Conservation (phyloP, 306 rosid species). For the Pyrus betulifolia region DNA sequence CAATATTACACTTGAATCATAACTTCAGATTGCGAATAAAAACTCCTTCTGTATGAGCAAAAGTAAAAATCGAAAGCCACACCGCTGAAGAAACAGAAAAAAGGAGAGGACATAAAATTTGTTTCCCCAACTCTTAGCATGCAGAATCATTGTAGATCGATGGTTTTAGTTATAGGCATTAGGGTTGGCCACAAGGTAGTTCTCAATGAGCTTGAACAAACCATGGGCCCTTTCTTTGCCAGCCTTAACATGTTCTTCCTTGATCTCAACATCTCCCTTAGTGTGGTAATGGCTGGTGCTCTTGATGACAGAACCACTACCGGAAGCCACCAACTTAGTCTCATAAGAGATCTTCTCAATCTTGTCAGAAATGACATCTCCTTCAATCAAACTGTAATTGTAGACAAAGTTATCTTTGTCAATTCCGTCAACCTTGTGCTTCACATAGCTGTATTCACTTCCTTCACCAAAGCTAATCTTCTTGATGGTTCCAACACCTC, state of each 20-base stretch:
- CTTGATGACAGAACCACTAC: slow-evolving; percentile 33
- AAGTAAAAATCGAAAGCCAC: not conserved
- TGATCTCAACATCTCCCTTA: not conserved
- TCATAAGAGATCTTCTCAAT: slow-evolving; percentile 35
- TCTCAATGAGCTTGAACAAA: slow-evolving; percentile 33
- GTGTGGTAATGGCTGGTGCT: not conserved
- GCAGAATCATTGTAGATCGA: too few species aligned
- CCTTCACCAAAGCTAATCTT: slow-evolving; percentile 10
- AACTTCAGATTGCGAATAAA: not conserved
- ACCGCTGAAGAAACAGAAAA: not conserved
- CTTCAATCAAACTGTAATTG: slow-evolving; percentile 36
- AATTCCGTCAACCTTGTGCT: slow-evolving; percentile 24
- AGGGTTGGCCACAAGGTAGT: slow-evolving; percentile 25
- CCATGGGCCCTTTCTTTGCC: slow-evolving; percentile 20
- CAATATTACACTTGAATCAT: not conserved
- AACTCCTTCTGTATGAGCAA: not conserved
- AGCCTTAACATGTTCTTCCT: slow-evolving; percentile 18
- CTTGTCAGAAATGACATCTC: slow-evolving; percentile 20
- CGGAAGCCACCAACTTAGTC: slow-evolving; percentile 17
- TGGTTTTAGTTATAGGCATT: slow-evolving; percentile 14
- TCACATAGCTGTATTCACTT: not conserved
- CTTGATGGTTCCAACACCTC: slow-evolving; percentile 44
- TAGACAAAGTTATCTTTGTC: slow-evolving; percentile 28
- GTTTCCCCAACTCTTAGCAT: not conserved
- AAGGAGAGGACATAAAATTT: not conserved